phyloP scores from a whole-genome alignment of 805 yeast genomes.

The Sugiyamaella floridensis region DNA sequence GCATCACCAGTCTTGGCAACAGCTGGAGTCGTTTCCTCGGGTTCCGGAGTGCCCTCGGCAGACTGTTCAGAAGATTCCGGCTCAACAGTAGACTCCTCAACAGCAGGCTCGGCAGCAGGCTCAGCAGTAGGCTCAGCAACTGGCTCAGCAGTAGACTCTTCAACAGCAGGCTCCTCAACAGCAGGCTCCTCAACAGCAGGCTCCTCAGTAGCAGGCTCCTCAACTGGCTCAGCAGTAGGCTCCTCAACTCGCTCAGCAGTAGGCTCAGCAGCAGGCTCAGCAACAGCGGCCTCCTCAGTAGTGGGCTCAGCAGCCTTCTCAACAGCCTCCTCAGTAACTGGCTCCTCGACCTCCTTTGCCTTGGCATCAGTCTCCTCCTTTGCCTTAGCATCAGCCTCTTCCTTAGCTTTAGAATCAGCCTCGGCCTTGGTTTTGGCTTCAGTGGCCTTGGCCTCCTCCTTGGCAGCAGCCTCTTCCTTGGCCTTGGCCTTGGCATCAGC shows the following conservation, averaged over 20 bases:
- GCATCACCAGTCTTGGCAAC: slow-evolving; percentile 4
- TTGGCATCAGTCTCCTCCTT: neutral
- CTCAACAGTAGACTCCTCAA: slow-evolving; percentile 1
- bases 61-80: slow-evolving; percentile 5
- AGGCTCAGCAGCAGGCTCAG: slow-evolving; percentile 8
- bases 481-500: slow-evolving; percentile 2
- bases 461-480: neutral
- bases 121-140: slow-evolving; percentile 4
- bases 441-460: slow-evolving; percentile 6
- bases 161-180: slow-evolving; percentile 3
- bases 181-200: slow-evolving; percentile 3
- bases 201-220: slow-evolving; percentile 1
- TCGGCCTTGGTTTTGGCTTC: slow-evolving; percentile 3
- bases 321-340: neutral
- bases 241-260: slow-evolving; percentile 2
- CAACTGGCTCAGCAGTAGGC: slow-evolving; percentile 4
- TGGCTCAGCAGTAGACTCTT: slow-evolving; percentile 3
- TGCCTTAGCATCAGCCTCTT: neutral
- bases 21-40: slow-evolving; percentile 10
- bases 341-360: slow-evolving; percentile 6
- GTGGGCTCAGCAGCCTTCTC: slow-evolving; percentile 2
- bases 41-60: slow-evolving; percentile 3
- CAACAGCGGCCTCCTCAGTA: neutral
- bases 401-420: neutral
- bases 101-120: slow-evolving; percentile 1